Percentiles rank a stretch among this genome's conserved stretches.
Evolutionary conservation across 2,329 filamentous ascomycete species (phyloP).

Genomic region (Aspergillus tamarii): DNA sequence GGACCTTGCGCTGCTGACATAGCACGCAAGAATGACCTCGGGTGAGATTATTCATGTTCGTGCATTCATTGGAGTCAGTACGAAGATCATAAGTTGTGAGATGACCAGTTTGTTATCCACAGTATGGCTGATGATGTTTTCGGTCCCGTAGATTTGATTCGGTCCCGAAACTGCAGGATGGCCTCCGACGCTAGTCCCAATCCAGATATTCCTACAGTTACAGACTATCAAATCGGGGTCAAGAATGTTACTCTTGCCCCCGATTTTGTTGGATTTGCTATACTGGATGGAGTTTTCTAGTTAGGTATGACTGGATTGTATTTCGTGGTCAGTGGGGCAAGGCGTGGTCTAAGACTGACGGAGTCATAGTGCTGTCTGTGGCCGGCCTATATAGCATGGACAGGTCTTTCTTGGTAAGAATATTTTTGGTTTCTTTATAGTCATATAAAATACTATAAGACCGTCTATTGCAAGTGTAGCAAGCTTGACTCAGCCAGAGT

Average conservation of each 20-base stretch:
- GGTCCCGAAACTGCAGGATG: background rate
- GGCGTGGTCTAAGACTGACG: background rate
- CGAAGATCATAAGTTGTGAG: no score
- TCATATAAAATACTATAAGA: no score
- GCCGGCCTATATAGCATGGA: background rate
- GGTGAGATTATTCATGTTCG: background rate
- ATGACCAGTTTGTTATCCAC: background rate
- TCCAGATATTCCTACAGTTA: background rate
- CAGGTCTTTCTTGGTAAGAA: background rate
- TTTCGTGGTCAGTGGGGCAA: background rate
- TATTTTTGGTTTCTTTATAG: background rate
- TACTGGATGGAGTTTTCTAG: background rate
- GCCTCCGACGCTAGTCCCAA: background rate
- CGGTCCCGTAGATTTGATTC: background rate
- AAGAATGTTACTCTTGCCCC: background rate
- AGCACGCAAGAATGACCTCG: constrained; percentile 38
- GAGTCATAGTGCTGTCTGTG: background rate
- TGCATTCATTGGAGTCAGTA: background rate
- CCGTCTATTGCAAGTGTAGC: no score
- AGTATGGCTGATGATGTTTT: background rate
- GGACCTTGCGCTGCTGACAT: constrained; percentile 69
- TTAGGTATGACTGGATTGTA: background rate
- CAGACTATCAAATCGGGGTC: background rate
- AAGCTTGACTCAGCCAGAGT: no score
- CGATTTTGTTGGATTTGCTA: background rate